A percentile compares a stretch with the other conserved stretches of the same genome.
Evolutionary conservation across 352 stramenopile genomes (phyloP).

Genomic region (Phytophthora ohioensis): DNA sequence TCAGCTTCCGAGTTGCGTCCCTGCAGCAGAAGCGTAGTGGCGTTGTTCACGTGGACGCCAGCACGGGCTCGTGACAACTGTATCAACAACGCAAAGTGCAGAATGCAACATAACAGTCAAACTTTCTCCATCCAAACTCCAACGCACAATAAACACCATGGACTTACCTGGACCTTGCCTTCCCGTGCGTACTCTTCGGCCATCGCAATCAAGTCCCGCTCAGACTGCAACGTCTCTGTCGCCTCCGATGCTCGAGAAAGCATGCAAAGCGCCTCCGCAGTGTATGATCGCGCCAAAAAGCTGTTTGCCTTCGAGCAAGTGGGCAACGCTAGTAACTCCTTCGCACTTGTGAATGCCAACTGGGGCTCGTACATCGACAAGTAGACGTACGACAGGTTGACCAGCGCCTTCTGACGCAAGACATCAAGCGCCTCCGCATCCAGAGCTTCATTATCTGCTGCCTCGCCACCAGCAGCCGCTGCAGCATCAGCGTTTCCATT

Average conservation of each 20-base stretch:
- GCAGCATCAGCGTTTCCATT: conserved; percentile 43
- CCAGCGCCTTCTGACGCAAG: conserved; percentile 85
- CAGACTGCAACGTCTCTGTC: conserved; percentile 73
- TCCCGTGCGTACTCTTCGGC: conserved; percentile 84
- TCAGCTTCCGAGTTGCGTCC: conserved; percentile 78
- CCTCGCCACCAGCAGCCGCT: conserved; percentile 19
- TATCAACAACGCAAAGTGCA: conserved; percentile 2
- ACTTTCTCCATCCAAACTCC: not conserved
- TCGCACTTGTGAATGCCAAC: conserved; percentile 83
- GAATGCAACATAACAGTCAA: conserved; percentile 7
- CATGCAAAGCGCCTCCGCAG: conserved; percentile 91
- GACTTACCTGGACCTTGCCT: conserved; percentile 71
- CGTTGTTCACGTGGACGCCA: conserved; percentile 88
- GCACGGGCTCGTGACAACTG: conserved; percentile 74
- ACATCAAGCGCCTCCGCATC: conserved; percentile 70
- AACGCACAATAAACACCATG: not conserved
- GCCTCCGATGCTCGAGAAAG: conserved; percentile 86
- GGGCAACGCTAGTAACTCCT: conserved; percentile 75
- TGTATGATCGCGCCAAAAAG: conserved; percentile 88
- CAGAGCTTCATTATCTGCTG: conserved; percentile 39
- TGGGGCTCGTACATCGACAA: conserved; percentile 93
- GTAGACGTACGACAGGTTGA: conserved; percentile 92
- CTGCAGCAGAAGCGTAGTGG: conserved; percentile 80
- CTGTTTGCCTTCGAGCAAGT: conserved; percentile 80
- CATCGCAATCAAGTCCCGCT: conserved; percentile 77